phyloP scores from a whole-genome alignment of 768 basidiomycete genomes.

The Ephemerocybe angulata region DNA sequence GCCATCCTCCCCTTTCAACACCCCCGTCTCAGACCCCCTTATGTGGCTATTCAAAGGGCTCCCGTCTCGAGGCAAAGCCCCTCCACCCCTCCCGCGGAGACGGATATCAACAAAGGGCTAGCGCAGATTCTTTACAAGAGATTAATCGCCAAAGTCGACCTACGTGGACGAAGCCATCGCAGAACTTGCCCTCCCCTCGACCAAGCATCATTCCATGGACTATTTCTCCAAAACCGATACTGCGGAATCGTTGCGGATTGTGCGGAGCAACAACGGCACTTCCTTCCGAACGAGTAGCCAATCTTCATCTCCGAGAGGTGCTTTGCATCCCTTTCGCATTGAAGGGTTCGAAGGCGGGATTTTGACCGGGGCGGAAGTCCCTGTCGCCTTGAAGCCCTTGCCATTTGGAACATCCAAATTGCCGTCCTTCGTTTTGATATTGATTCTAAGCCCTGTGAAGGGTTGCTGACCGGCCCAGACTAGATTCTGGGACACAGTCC shows the following conservation, averaged over 20 bases:
- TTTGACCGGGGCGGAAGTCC: no score
- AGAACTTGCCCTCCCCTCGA: neutral
- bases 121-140: neutral
- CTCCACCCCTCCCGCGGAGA: neutral
- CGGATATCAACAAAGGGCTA: neutral
- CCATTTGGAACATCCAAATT: no score
- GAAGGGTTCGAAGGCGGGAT: no score
- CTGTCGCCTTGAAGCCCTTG: no score
- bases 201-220: neutral
- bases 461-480: no score
- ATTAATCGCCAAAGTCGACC: neutral
- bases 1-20: conserved; percentile 1
- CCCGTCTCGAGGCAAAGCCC: neutral
- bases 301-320: neutral
- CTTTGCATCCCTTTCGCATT: no score
- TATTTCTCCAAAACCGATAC: no score
- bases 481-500: no score
- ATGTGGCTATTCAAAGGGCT: neutral
- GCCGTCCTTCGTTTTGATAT: no score
- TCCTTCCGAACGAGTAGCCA: neutral
- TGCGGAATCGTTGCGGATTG: no score
- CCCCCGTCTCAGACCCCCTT: conserved; percentile 5
- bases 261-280: no score
- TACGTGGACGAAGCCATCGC: conserved; percentile 6
- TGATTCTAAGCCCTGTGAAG: no score